Percentiles rank a stretch among this genome's conserved stretches.
Conservation (phyloP, 768 basidiomycete species). For the Tubosaeta sp. region DNA sequence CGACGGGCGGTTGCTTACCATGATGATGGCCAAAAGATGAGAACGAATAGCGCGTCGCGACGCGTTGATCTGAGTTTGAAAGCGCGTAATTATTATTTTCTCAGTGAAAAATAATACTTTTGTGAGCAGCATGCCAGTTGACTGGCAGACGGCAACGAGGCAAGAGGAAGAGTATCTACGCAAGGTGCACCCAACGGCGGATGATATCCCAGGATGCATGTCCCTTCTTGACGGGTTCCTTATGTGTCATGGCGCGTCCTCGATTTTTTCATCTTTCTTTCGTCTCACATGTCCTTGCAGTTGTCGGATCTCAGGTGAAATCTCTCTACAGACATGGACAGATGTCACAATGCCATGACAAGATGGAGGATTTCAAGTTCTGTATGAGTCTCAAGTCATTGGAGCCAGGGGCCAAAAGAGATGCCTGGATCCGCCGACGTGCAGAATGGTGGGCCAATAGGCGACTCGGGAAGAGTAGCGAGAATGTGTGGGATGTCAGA, state of each 20-base stretch:
- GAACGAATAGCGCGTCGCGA: slow-evolving; percentile 41
- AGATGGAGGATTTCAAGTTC: slow-evolving; percentile 92
- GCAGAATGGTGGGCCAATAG: slow-evolving; percentile 95
- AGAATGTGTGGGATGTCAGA: slow-evolving; percentile 91
- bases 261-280: slow-evolving; percentile 1
- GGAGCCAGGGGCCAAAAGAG: slow-evolving; percentile 70
- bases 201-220: slow-evolving; percentile 82
- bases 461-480: slow-evolving; percentile 75
- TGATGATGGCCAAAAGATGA: slow-evolving; percentile 22
- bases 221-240: slow-evolving; percentile 69
- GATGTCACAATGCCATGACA: slow-evolving; percentile 62
- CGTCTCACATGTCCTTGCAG: slow-evolving; percentile 37
- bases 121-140: slow-evolving; percentile 30
- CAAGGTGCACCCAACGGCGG: slow-evolving; percentile 64
- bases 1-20: slow-evolving; percentile 33
- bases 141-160: slow-evolving; percentile 53
- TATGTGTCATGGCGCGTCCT: slow-evolving; percentile 57
- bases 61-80: slow-evolving; percentile 46
- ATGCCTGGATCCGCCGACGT: slow-evolving; percentile 79
- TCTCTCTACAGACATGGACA: slow-evolving; percentile 86
- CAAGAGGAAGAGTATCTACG: slow-evolving; percentile 69
- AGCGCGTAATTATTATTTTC: slow-evolving; percentile 25
- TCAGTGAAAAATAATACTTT: slow-evolving; percentile 1
- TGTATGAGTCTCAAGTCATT: slow-evolving; percentile 82
- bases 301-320: slow-evolving; percentile 73